Percentiles rank a stretch among this genome's conserved stretches.
These are phyloP conservation scores for Acer negundo DNA, from an alignment of 345 rosid genomes.

Conservation along the genomic window DNA sequence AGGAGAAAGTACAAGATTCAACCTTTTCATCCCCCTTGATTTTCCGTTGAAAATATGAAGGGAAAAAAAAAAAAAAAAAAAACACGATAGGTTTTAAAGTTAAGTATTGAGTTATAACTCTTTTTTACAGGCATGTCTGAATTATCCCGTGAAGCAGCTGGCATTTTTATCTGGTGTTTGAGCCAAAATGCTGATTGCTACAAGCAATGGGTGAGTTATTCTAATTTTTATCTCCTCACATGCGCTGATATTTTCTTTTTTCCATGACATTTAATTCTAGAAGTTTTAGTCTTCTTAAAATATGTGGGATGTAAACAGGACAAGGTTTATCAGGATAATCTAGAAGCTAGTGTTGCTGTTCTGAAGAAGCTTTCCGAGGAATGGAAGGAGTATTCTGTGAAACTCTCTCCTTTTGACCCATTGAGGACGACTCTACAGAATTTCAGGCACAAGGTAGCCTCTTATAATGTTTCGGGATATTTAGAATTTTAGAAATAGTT, in stretches of 20 bases:
- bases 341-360: slow-evolving; percentile 55
- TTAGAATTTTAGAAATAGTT: not conserved
- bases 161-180: slow-evolving; percentile 60
- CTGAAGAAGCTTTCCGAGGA: slow-evolving; percentile 54
- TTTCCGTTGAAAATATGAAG: not conserved
- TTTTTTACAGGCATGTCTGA: slow-evolving; percentile 48
- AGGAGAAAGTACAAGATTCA: slow-evolving; percentile 57
- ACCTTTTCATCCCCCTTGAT: not conserved
- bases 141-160: slow-evolving; percentile 71
- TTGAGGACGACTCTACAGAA: slow-evolving; percentile 53
- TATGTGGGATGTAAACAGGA: slow-evolving; percentile 42
- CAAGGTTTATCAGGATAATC: slow-evolving; percentile 58
- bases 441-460: slow-evolving; percentile 60
- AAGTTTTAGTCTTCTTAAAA: slow-evolving; percentile 4
- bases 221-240: not conserved
- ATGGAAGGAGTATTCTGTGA: slow-evolving; percentile 59
- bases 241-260: not conserved
- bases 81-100: not conserved
- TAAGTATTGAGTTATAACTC: slow-evolving; percentile 12
- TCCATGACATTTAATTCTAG: not conserved
- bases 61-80: not conserved
- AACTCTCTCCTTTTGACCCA: slow-evolving; percentile 45
- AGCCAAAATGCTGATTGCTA: slow-evolving; percentile 65
- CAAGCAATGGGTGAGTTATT: slow-evolving; percentile 70
- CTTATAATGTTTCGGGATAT: not conserved